phyloP scores from a whole-genome alignment of 2,329 filamentous ascomycete genomes.

The Talaromyces sp. region DNA sequence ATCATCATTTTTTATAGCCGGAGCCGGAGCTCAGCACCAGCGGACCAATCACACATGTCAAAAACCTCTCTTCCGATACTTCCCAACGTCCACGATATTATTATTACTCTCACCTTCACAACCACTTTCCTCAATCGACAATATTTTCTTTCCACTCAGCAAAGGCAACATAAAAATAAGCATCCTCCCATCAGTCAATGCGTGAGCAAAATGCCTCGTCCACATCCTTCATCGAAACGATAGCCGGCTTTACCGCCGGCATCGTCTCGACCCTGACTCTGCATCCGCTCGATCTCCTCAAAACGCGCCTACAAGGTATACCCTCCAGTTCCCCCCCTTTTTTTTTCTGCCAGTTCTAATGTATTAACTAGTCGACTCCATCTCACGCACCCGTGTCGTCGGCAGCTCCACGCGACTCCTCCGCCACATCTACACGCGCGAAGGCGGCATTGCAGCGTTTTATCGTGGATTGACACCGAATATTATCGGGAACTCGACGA shows the following conservation, averaged over 20 bases:
- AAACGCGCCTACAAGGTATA: conserved; percentile 87
- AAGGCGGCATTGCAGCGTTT: conserved; percentile 61
- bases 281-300: conserved; percentile 91
- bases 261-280: conserved; percentile 79
- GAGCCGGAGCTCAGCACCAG: background rate
- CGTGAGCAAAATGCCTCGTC: conserved; percentile 55
- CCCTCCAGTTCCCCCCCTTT: background rate
- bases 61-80: background rate
- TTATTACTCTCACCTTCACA: background rate
- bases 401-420: conserved; percentile 53
- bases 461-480: conserved; percentile 91
- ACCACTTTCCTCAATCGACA: background rate
- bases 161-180: background rate
- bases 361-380: conserved; percentile 46
- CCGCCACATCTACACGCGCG: conserved; percentile 48
- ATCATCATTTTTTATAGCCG: background rate
- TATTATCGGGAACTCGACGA: conserved; percentile 80
- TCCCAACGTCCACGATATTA: background rate
- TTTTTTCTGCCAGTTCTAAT: background rate
- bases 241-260: conserved; percentile 86
- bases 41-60: background rate
- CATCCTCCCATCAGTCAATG: conserved; percentile 24
- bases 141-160: background rate
- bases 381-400: conserved; percentile 41
- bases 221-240: conserved; percentile 76